Conservation (phyloP, 441 rosid species). For the Erodium trifolium region DNA sequence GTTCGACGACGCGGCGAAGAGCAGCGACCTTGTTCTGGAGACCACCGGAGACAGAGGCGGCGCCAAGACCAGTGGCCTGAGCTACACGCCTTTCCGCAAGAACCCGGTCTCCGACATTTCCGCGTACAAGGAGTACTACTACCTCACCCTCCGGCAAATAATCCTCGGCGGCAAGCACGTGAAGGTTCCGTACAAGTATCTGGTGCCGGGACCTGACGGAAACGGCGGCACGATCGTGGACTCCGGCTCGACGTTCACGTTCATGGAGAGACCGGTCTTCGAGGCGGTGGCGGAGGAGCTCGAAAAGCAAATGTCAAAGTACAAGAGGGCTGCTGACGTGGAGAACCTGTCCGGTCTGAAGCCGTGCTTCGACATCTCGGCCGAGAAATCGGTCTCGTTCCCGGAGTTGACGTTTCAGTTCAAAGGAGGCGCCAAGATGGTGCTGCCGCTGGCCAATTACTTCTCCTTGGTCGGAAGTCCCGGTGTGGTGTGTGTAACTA, state of each 20-base stretch:
- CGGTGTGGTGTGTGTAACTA: conserved; percentile 38
- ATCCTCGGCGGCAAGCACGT: conserved; percentile 48
- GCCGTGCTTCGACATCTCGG: conserved; percentile 63
- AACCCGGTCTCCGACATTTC: conserved; percentile 30
- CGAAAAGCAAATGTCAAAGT: conserved; percentile 48
- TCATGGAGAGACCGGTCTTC: conserved; percentile 57
- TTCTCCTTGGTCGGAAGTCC: conserved; percentile 29
- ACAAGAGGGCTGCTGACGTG: conserved; percentile 28
- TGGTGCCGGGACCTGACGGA: conserved; percentile 54
- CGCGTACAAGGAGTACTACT: conserved; percentile 34
- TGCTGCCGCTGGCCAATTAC: conserved; percentile 51
- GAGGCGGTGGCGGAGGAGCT: conserved; percentile 45
- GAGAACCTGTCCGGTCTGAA: conserved; percentile 47
- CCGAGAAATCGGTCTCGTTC: conserved; percentile 20
- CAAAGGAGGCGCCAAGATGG: conserved; percentile 78
- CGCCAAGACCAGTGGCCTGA: conserved; percentile 38
- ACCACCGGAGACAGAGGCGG: conserved; percentile 20
- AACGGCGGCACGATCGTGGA: conserved; percentile 84
- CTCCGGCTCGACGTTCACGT: conserved; percentile 79
- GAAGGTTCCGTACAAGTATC: conserved; percentile 48
- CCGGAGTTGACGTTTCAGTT: conserved; percentile 56
- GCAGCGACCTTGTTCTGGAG: conserved; percentile 51
- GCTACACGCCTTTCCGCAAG: conserved; percentile 55
- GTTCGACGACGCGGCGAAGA: conserved; percentile 44
- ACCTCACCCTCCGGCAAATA: conserved; percentile 49